phyloP scores from a whole-genome alignment of 2,329 filamentous ascomycete species.

The Zasmidium cellare region DNA sequence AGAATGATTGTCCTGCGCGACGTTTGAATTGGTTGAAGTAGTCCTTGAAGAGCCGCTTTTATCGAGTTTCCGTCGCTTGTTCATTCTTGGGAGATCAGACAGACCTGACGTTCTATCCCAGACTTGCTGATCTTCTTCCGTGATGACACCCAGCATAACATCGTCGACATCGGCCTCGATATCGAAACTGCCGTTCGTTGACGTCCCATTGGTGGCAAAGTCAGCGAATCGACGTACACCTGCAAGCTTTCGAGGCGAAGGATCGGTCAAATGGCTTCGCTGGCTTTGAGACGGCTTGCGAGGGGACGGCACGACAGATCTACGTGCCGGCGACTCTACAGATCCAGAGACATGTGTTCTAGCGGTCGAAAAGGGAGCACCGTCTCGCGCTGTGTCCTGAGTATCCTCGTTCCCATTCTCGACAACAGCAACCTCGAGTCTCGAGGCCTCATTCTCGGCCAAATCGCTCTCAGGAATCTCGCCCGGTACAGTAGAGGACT shows the following conservation, averaged over 20 bases:
- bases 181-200: constrained; percentile 15
- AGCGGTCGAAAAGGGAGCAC: constrained; percentile 37
- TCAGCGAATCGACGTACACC: constrained; percentile 33
- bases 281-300: constrained; percentile 24
- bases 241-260: constrained; percentile 35
- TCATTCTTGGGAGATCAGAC: constrained; percentile 8
- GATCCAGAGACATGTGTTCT: constrained; percentile 38
- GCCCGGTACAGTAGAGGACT: constrained; percentile 7
- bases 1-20: too few species aligned
- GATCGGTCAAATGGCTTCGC: constrained; percentile 26
- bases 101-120: constrained; percentile 28
- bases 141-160: constrained; percentile 35
- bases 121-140: constrained; percentile 38
- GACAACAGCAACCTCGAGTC: background rate
- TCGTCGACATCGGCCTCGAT: constrained; percentile 34
- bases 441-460: constrained; percentile 5
- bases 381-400: constrained; percentile 16
- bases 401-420: constrained; percentile 9
- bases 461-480: constrained; percentile 35
- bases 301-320: constrained; percentile 17
- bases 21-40: background rate
- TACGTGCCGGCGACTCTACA: constrained; percentile 24
- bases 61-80: constrained; percentile 23
- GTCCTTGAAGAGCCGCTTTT: background rate
- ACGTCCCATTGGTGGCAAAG: constrained; percentile 25